These are phyloP conservation scores for Rhynchospora tenuis DNA, from an alignment of 176 grass and related monocot genomes.

Conservation along the genomic window DNA sequence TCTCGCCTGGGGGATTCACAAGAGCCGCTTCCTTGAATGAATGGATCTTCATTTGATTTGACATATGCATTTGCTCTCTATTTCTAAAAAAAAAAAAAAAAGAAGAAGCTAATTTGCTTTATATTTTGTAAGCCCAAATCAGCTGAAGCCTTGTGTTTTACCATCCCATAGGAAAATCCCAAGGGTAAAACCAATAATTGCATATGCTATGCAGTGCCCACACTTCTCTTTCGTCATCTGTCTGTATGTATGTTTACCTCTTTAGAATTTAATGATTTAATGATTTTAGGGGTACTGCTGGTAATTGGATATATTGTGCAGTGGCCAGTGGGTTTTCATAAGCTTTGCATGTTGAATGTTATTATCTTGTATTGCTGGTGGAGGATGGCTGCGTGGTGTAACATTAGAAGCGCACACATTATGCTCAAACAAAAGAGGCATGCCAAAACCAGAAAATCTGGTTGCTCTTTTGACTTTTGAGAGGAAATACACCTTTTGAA, in stretches of 20 bases:
- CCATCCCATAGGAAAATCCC: not conserved
- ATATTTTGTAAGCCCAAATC: not conserved
- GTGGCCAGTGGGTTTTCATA: not conserved
- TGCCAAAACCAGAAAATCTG: not conserved
- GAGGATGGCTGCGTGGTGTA: not conserved
- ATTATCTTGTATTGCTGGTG: not conserved
- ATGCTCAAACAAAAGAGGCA: not conserved
- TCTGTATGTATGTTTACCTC: not conserved
- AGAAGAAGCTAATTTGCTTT: not conserved
- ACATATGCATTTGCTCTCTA: not conserved
- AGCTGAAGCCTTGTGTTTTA: not conserved
- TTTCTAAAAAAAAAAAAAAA: not conserved
- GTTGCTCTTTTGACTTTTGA: no score
- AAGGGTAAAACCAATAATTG: not conserved
- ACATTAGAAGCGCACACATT: not conserved
- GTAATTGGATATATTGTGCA: not conserved
- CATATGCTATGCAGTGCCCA: slow-evolving; percentile 1
- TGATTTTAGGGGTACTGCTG: not conserved
- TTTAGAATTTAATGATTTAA: not conserved
- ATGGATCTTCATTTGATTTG: not conserved
- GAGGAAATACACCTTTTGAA: no score
- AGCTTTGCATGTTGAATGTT: not conserved
- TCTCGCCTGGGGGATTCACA: slow-evolving; percentile 89
- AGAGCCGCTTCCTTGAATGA: slow-evolving; percentile 73
- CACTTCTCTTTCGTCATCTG: not conserved